Conservation (phyloP, 2,329 filamentous ascomycete species). For the Aspergillus sp. region DNA sequence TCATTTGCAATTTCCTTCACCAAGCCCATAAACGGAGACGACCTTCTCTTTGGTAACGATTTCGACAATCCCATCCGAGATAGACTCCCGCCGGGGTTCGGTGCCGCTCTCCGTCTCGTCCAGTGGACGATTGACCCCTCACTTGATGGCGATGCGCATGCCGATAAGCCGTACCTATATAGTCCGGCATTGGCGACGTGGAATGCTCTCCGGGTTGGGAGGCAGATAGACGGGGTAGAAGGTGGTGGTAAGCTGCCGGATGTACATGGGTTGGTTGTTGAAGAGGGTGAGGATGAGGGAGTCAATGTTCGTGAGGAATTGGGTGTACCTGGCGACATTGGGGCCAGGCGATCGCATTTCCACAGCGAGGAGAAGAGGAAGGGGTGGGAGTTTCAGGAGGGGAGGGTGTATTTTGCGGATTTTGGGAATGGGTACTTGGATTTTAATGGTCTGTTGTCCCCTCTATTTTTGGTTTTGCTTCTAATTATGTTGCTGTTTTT, state of each 20-base stretch:
- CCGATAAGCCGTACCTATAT: constrained; percentile 82
- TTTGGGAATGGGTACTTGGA: constrained; percentile 94
- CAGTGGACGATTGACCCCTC: constrained; percentile 91
- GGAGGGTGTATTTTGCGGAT: constrained; percentile 62
- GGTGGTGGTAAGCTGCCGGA: constrained; percentile 24
- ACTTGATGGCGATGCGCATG: constrained; percentile 84
- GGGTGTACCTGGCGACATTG: constrained; percentile 55
- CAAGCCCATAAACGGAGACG: constrained; percentile 61
- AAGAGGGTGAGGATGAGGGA: constrained; percentile 62
- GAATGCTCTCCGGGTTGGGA: constrained; percentile 71
- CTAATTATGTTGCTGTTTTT: not conserved
- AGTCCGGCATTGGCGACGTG: constrained; percentile 78
- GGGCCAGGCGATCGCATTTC: constrained; percentile 61
- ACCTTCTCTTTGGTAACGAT: constrained; percentile 92
- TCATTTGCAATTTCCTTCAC: constrained; percentile 77
- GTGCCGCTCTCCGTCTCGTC: constrained; percentile 78
- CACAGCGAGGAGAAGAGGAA: constrained; percentile 56
- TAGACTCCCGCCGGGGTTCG: constrained; percentile 80
- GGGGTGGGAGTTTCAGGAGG: constrained; percentile 62
- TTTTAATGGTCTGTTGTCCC: constrained; percentile 63
- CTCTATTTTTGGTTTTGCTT: not conserved
- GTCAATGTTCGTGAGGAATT: constrained; percentile 48
- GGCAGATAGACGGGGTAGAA: constrained; percentile 18
- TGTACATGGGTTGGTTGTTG: constrained; percentile 56
- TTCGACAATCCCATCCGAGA: constrained; percentile 90